A percentile compares a stretch with the other conserved stretches of the same genome.
Evolutionary conservation across 2,329 filamentous ascomycete genomes (phyloP).

Genomic region (Trichoderma sp.): DNA sequence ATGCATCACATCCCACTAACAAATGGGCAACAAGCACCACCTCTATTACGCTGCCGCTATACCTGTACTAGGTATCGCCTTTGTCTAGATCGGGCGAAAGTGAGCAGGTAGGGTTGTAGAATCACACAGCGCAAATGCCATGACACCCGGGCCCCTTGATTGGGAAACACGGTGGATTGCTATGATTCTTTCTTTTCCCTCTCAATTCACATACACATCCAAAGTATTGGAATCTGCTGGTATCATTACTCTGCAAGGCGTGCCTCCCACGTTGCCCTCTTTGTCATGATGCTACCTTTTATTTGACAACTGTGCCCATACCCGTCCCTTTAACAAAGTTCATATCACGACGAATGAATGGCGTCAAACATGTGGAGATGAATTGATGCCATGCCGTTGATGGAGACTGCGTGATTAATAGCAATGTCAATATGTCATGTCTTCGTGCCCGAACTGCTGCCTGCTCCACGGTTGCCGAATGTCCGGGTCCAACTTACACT

Average conservation of each 20-base stretch:
- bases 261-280: neutral
- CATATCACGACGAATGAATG: neutral
- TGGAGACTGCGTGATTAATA: neutral
- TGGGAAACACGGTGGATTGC: neutral
- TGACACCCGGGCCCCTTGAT: neutral
- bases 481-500: neutral
- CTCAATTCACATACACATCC: neutral
- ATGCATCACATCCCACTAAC: neutral
- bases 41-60: neutral
- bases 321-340: neutral
- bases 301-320: neutral
- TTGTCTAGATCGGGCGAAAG: neutral
- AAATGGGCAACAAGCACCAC: neutral
- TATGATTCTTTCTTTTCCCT: neutral
- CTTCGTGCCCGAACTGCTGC: neutral
- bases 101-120: neutral
- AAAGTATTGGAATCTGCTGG: neutral
- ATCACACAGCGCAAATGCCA: neutral
- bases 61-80: neutral
- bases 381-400: neutral
- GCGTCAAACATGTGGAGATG: neutral
- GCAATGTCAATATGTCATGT: too few species aligned
- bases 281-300: neutral
- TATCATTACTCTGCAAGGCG: neutral
- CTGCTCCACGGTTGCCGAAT: neutral